A percentile compares a stretch with the other conserved stretches of the same genome.
phyloP scores from a whole-genome alignment of 495 filamentous ascomycete genomes.

The Sporormia fimetaria region DNA sequence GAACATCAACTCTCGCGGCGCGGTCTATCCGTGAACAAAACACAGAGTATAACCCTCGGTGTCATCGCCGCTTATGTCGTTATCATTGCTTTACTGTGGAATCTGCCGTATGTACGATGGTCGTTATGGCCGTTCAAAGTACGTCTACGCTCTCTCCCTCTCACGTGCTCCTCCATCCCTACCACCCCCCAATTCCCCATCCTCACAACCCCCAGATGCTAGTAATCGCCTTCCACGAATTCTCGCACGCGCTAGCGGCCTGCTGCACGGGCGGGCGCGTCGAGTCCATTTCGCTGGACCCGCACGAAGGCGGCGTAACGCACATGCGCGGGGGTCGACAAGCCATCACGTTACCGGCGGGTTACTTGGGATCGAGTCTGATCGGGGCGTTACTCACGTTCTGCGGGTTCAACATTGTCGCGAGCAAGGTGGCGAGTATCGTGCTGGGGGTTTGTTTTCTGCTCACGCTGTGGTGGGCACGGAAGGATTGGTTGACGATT shows the following conservation, averaged over 20 bases:
- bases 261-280: constrained; percentile 61
- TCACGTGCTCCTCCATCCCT: neutral
- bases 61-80: constrained; percentile 59
- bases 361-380: constrained; percentile 62
- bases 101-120: constrained; percentile 62
- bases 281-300: constrained; percentile 60
- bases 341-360: constrained; percentile 63
- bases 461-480: constrained; percentile 68
- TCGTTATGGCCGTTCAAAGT: constrained; percentile 78
- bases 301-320: constrained; percentile 61
- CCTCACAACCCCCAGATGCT: constrained; percentile 48
- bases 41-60: constrained; percentile 62
- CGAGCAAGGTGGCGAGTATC: constrained; percentile 65
- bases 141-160: constrained; percentile 2
- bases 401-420: constrained; percentile 69
- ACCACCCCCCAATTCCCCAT: neutral
- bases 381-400: constrained; percentile 71
- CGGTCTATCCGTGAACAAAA: constrained; percentile 53
- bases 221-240: constrained; percentile 77
- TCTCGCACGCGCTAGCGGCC: constrained; percentile 63
- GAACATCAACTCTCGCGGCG: constrained; percentile 31
- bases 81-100: constrained; percentile 66
- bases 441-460: constrained; percentile 61
- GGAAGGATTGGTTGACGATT: constrained; percentile 66
- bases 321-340: constrained; percentile 67